A percentile compares a stretch with the other conserved stretches of the same genome.
Conservation (phyloP, 345 rosid species). For the Populus deltoides region DNA sequence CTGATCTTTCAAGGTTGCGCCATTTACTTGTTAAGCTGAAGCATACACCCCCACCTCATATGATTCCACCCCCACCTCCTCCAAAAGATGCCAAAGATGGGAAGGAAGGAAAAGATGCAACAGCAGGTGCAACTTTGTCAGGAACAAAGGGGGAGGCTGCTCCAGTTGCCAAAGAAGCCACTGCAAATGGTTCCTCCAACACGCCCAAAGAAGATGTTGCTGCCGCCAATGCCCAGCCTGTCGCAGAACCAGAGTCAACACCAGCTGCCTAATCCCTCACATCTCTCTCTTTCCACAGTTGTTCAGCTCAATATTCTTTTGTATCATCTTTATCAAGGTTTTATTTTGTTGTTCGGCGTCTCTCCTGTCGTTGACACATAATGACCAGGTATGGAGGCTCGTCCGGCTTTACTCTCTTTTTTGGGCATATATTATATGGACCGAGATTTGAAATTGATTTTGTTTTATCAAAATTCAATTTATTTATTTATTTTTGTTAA, state of each 20-base stretch:
- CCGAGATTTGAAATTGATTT: neutral
- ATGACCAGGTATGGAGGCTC: neutral
- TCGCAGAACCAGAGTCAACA: conserved; percentile 31
- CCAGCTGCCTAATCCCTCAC: conserved; percentile 27
- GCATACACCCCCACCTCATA: conserved; percentile 38
- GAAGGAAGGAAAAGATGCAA: conserved; percentile 26
- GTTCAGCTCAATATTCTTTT: conserved; percentile 16
- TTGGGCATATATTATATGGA: conserved; percentile 4
- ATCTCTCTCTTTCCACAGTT: neutral
- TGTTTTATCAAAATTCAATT: neutral
- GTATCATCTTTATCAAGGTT: conserved; percentile 3
- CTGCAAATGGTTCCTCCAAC: conserved; percentile 23
- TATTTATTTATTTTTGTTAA: too few species aligned
- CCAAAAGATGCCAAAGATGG: conserved; percentile 30
- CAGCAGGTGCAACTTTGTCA: conserved; percentile 11
- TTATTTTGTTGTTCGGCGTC: conserved; percentile 1
- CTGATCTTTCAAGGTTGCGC: conserved; percentile 35
- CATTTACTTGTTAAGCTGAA: conserved; percentile 33
- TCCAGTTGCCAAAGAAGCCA: conserved; percentile 25
- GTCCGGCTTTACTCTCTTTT: neutral
- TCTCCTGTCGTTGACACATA: neutral
- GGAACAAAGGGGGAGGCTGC: conserved; percentile 24
- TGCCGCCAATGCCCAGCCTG: conserved; percentile 23
- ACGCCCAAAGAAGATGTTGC: conserved; percentile 29
- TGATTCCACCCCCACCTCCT: conserved; percentile 38